These are phyloP conservation scores for Argentina anserina DNA, from an alignment of 306 rosid species.

Conservation along the genomic window DNA sequence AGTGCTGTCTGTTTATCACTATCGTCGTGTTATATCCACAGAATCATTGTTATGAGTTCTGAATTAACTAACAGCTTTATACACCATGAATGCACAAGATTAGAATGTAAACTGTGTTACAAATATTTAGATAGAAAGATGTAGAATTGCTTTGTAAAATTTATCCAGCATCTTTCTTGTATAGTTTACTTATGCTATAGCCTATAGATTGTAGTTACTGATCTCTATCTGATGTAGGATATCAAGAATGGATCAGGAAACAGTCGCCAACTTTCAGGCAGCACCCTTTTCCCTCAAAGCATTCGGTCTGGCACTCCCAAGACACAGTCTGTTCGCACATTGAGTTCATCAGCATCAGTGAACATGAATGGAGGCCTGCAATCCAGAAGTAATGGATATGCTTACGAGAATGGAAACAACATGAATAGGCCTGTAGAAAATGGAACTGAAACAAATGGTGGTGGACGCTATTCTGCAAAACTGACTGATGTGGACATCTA, in stretches of 20 bases:
- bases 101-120: not conserved
- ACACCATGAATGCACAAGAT: not conserved
- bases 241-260: slow-evolving; percentile 75
- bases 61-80: slow-evolving; percentile 2
- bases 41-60: not conserved
- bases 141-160: not conserved
- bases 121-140: not conserved
- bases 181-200: not conserved
- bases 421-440: slow-evolving; percentile 31
- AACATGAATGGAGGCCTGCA: slow-evolving; percentile 42
- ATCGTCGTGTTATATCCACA: not conserved
- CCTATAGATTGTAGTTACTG: slow-evolving; percentile 5
- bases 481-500: slow-evolving; percentile 71
- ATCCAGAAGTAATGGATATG: slow-evolving; percentile 37
- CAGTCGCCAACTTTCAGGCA: slow-evolving; percentile 64
- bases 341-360: slow-evolving; percentile 39
- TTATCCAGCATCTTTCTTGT: not conserved
- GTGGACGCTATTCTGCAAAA: slow-evolving; percentile 50
- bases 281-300: slow-evolving; percentile 91
- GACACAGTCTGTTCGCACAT: slow-evolving; percentile 48
- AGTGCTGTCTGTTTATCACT: not conserved
- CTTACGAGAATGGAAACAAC: slow-evolving; percentile 38
- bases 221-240: slow-evolving; percentile 52
- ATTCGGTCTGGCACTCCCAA: slow-evolving; percentile 55
- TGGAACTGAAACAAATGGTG: slow-evolving; percentile 48